These are phyloP conservation scores for Verticillium isaacii DNA, from an alignment of 2,329 filamentous ascomycete species.

Conservation along the genomic window DNA sequence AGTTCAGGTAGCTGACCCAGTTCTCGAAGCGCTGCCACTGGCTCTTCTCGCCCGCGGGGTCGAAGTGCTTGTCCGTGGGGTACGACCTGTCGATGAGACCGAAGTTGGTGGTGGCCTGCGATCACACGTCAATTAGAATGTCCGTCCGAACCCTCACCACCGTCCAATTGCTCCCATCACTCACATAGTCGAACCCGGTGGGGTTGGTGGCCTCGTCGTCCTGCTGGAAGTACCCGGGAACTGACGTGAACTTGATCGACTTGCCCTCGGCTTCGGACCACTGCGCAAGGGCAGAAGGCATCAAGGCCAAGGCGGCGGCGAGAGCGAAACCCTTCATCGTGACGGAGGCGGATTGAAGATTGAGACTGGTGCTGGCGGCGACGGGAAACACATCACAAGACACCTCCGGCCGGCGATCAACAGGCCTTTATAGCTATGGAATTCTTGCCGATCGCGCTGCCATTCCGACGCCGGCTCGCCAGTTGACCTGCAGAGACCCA, in stretches of 20 bases:
- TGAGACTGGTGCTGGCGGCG: neutral
- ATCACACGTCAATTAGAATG: neutral
- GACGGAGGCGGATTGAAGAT: neutral
- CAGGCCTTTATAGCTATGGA: neutral
- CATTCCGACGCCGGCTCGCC: neutral
- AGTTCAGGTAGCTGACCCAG: constrained; percentile 53
- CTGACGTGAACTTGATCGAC: constrained; percentile 54
- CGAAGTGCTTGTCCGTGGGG: constrained; percentile 42
- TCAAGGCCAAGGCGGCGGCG: constrained; percentile 23
- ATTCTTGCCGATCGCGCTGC: neutral
- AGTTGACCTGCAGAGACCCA: neutral
- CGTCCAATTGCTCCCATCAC: constrained; percentile 12
- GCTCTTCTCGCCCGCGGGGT: constrained; percentile 36
- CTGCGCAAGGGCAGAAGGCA: constrained; percentile 18
- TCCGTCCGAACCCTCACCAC: neutral
- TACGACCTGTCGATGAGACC: constrained; percentile 62
- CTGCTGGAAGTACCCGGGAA: constrained; percentile 60
- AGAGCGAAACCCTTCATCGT: constrained; percentile 25
- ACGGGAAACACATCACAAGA: neutral
- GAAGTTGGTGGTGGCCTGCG: constrained; percentile 55
- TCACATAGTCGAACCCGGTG: constrained; percentile 59
- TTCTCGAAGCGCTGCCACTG: constrained; percentile 62
- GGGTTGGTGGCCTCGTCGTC: constrained; percentile 53
- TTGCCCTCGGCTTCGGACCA: constrained; percentile 26
- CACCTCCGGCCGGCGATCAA: neutral